Base-by-base conservation (phyloP, 2,329 filamentous ascomycete genomes). In the Didymella keratinophila region DNA sequence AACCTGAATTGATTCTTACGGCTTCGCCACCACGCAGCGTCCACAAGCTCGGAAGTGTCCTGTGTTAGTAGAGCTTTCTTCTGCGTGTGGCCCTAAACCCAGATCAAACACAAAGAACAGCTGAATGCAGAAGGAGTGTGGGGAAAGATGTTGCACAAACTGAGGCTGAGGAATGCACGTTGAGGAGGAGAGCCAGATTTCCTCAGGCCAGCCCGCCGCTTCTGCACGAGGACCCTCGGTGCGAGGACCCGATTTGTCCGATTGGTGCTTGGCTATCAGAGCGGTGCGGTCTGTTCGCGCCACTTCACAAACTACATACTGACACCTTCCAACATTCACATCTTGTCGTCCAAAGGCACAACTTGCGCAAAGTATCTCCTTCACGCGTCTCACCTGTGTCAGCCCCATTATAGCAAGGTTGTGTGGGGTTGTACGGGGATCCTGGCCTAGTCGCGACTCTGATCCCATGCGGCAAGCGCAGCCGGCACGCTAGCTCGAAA, bases 1-100 rank as follows among this genome's bases (percentile, higher is more conserved):
- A 76, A 76, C 76, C 74, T 78, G 76, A 70, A 73, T 78, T 81
- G 75, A 77, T 72, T 81, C 83, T 86, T 85, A 86, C 83, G 76
- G 70, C 69, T 72, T 66, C 62, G 61, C 69, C 67, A 62, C 61
- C 55, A 62, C 64, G 64, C 64, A 66, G 63, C 54, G 48, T 57
- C 48, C 57, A 50, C 47, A 59, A 55, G 51, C 56, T 51, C 51
- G 23, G 42, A 32, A 52, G 41, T 6, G 30, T 42, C 9, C 41
- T 54, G 50, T 45, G 51, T 58, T 54, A 63, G 57, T 63, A 59
- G 59, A 66, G 64, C 61, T 62, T 62, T 53, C 62, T 61, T 64
- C 55, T 68, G 65, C 65, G 69, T 60, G 58, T 61, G 62, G 56
- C 65, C 63, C 42, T 52, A 45, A 21, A 60, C 53, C 58, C 58